phyloP scores from a whole-genome alignment of 2,329 filamentous ascomycete species.

The Trichoderma lentiforme region DNA sequence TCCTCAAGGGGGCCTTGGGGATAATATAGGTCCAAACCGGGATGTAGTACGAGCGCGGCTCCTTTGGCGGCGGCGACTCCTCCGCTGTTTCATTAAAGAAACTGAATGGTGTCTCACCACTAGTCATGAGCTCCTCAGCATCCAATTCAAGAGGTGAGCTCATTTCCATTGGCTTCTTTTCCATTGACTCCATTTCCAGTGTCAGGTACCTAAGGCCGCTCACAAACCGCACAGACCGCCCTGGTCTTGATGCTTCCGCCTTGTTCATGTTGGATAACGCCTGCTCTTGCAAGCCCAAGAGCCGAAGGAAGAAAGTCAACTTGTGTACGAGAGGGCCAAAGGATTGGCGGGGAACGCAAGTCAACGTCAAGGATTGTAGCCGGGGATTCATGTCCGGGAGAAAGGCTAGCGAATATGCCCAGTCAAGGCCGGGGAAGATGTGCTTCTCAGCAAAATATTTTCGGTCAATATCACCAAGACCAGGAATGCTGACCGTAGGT shows the following conservation, averaged over 20 bases:
- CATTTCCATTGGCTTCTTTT: slow-evolving; percentile 26
- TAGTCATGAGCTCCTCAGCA: slow-evolving; percentile 41
- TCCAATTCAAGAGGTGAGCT: slow-evolving; percentile 32
- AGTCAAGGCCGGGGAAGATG: slow-evolving; percentile 41
- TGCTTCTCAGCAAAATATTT: slow-evolving; percentile 44
- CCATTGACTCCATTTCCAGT: slow-evolving; percentile 52
- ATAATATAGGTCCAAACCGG: background rate
- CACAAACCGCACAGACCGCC: slow-evolving; percentile 43
- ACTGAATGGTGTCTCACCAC: slow-evolving; percentile 40
- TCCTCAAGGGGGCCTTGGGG: background rate
- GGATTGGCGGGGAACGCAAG: slow-evolving; percentile 52
- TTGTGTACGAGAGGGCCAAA: slow-evolving; percentile 47
- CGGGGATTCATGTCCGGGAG: slow-evolving; percentile 56
- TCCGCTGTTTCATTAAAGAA: slow-evolving; percentile 40
- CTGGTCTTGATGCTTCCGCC: slow-evolving; percentile 21
- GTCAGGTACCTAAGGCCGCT: slow-evolving; percentile 51
- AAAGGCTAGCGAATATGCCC: slow-evolving; percentile 47
- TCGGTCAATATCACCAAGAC: slow-evolving; percentile 35
- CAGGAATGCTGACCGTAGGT: slow-evolving; percentile 42
- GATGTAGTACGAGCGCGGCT: background rate
- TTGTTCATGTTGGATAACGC: slow-evolving; percentile 35
- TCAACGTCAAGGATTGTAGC: slow-evolving; percentile 51
- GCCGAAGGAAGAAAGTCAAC: slow-evolving; percentile 46
- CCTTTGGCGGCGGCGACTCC: background rate
- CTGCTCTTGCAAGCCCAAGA: slow-evolving; percentile 48